phyloP scores from a whole-genome alignment of 768 basidiomycete species.

The Calocera cornea region DNA sequence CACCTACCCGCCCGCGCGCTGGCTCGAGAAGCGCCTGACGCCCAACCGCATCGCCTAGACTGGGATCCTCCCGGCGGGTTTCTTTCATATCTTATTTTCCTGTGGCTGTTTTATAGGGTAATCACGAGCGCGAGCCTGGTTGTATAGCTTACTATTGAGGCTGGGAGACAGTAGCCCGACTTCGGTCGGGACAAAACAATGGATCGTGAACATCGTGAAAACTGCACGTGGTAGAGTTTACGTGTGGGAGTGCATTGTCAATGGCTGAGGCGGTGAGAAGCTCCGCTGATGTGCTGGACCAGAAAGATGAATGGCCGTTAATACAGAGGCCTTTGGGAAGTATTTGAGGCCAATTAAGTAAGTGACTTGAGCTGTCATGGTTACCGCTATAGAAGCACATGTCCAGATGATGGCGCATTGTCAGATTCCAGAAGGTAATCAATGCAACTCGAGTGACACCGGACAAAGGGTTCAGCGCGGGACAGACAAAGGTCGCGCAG shows the following conservation, averaged over 20 bases:
- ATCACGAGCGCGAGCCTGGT: background rate
- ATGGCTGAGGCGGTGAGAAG: too few species aligned
- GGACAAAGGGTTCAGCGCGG: background rate
- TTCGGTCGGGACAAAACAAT: background rate
- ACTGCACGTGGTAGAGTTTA: too few species aligned
- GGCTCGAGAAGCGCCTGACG: slow-evolving; percentile 1
- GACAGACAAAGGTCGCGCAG: background rate
- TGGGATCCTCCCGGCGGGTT: background rate
- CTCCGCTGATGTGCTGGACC: too few species aligned
- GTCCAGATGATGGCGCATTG: background rate
- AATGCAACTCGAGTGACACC: background rate
- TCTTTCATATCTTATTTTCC: background rate
- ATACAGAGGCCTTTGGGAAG: background rate
- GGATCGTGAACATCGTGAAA: too few species aligned
- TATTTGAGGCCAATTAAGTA: too few species aligned
- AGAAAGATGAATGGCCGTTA: background rate
- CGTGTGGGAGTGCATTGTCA: too few species aligned
- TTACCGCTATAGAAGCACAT: background rate
- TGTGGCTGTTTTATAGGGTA: slow-evolving; percentile 2
- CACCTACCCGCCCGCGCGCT: slow-evolving; percentile 5
- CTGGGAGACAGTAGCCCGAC: background rate
- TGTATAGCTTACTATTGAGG: background rate
- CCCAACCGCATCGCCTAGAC: background rate
- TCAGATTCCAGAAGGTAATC: background rate
- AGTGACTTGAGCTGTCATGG: background rate